Percentiles rank a stretch among this genome's conserved stretches.
Evolutionary conservation across 257 asterid species (phyloP).

Genomic region (Ilex asprella): DNA sequence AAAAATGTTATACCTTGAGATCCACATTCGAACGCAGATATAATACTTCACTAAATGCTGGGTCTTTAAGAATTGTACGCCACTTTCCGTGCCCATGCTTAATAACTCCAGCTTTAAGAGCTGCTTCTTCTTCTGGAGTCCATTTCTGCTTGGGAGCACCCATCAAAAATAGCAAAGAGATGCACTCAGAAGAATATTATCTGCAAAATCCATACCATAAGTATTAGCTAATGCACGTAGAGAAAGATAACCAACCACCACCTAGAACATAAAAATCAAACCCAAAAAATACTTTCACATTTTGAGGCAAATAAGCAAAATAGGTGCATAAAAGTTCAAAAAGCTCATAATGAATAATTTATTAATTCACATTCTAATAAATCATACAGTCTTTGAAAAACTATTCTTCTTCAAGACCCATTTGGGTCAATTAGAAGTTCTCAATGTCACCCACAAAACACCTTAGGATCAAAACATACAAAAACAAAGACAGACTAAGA

Average conservation of each 20-base stretch:
- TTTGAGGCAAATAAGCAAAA: too few relatives aligned
- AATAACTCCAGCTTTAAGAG: constrained; percentile 92
- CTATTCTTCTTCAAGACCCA: too few relatives aligned
- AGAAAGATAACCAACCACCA: background rate
- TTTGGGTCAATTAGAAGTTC: too few relatives aligned
- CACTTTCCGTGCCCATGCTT: constrained; percentile 98
- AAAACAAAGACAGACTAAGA: too few relatives aligned
- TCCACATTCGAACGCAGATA: constrained; percentile 86
- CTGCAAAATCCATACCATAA: background rate
- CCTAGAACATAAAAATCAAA: background rate
- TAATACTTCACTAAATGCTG: constrained; percentile 73
- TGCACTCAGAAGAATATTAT: background rate
- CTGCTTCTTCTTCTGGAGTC: constrained; percentile 98
- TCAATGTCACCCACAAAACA: too few relatives aligned
- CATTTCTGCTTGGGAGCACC: constrained; percentile 99
- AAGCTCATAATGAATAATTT: too few relatives aligned
- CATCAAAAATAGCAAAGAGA: constrained; percentile 25
- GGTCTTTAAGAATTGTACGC: constrained; percentile 95
- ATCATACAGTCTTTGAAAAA: too few relatives aligned
- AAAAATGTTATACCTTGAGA: constrained; percentile 60
- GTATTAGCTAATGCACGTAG: background rate
- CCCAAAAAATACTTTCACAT: background rate
- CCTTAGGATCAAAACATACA: too few relatives aligned
- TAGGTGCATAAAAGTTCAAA: too few relatives aligned
- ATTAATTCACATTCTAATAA: too few relatives aligned